These are phyloP conservation scores for Nothopassalora personata DNA, from an alignment of 2,329 filamentous ascomycete genomes.

Conservation along the genomic window DNA sequence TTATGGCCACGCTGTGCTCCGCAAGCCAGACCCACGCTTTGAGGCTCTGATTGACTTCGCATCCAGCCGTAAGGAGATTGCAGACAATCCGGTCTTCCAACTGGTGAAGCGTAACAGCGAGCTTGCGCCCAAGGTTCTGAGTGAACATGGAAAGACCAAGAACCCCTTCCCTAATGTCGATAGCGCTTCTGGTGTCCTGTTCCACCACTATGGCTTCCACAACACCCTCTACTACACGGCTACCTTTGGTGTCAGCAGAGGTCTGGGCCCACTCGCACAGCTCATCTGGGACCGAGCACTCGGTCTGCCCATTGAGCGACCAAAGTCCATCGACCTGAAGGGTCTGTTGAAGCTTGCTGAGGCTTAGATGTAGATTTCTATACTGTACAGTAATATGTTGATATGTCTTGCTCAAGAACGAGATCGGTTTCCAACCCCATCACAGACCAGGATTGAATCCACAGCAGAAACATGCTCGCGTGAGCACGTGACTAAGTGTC, in stretches of 20 bases:
- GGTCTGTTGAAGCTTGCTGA: constrained; percentile 65
- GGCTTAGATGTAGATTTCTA: constrained; percentile 5
- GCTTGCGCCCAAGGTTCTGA: constrained; percentile 84
- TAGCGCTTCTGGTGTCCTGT: constrained; percentile 84
- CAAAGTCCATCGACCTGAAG: constrained; percentile 93
- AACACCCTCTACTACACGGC: constrained; percentile 91
- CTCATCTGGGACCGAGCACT: constrained; percentile 93
- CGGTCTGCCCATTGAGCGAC: constrained; percentile 91
- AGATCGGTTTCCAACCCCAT: background rate
- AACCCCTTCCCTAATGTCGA: constrained; percentile 89
- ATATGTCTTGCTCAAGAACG: background rate
- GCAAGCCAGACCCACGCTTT: constrained; percentile 95
- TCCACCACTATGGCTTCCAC: constrained; percentile 97
- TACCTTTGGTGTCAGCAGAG: constrained; percentile 64
- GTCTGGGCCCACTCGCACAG: constrained; percentile 83
- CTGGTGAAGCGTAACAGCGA: constrained; percentile 90
- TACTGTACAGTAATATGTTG: background rate
- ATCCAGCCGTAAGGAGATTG: constrained; percentile 74
- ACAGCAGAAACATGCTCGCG: too few species aligned
- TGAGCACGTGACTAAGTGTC: background rate
- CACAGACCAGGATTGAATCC: too few species aligned
- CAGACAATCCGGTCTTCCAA: constrained; percentile 82
- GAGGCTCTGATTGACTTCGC: constrained; percentile 97
- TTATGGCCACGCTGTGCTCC: constrained; percentile 91
- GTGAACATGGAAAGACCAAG: constrained; percentile 76